phyloP scores from a whole-genome alignment of 768 basidiomycete genomes.

The Mrakia blollopis region DNA sequence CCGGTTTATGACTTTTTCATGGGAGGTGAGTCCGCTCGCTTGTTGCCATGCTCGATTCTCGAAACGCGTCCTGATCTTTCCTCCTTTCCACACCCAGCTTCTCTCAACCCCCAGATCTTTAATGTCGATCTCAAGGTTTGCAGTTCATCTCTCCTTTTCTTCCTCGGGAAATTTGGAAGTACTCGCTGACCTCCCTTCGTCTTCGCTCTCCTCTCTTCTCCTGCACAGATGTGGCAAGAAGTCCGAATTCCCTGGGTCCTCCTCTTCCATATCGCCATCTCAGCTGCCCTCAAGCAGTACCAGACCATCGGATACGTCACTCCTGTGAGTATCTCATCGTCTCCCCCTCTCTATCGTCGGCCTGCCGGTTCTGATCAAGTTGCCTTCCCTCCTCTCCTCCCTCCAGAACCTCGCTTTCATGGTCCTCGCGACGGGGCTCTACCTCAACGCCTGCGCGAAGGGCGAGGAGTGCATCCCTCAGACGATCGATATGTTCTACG shows the following conservation, averaged over 20 bases:
- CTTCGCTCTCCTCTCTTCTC: background rate
- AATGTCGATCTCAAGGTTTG: constrained; percentile 71
- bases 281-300: constrained; percentile 92
- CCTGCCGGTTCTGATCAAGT: background rate
- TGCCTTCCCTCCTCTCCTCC: background rate
- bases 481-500: constrained; percentile 99
- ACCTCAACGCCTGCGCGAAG: constrained; percentile 72
- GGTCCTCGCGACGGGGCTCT: constrained; percentile 91
- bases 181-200: background rate
- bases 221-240: constrained; percentile 29
- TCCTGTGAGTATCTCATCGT: constrained; percentile 55
- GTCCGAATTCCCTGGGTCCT: constrained; percentile 93
- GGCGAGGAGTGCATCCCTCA: constrained; percentile 82
- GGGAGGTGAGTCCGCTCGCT: constrained; percentile 19
- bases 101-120: constrained; percentile 87
- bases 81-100: constrained; percentile 51
- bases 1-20: constrained; percentile 59
- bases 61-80: background rate
- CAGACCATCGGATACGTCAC: constrained; percentile 87
- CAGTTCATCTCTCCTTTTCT: constrained; percentile 67
- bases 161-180: constrained; percentile 47
- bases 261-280: constrained; percentile 86
- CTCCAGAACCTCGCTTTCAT: constrained; percentile 90
- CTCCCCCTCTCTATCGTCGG: background rate
- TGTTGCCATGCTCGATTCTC: too few species aligned